phyloP scores from a whole-genome alignment of 805 yeast genomes.

The Dipodascopsis tothii region DNA sequence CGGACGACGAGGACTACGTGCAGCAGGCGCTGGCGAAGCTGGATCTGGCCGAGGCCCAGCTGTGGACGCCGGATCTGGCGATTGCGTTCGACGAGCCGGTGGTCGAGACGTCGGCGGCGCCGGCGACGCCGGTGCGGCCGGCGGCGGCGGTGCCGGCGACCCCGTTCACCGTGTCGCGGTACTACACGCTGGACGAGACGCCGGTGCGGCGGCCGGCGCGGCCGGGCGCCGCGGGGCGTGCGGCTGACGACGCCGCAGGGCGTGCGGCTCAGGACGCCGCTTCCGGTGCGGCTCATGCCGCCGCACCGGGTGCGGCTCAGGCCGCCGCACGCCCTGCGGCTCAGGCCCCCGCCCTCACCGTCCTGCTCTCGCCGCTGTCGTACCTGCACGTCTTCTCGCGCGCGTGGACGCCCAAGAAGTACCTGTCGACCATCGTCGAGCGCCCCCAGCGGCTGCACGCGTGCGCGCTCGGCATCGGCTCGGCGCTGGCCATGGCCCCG shows the following conservation, averaged over 20 bases:
- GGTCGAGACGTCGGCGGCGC: too few species aligned
- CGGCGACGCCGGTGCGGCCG: neutral
- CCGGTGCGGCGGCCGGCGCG: neutral
- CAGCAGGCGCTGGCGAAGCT: neutral
- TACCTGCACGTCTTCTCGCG: constrained; percentile 68
- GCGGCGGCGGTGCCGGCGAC: neutral
- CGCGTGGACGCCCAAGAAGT: constrained; percentile 64
- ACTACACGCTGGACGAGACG: constrained; percentile 6
- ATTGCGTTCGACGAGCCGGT: neutral
- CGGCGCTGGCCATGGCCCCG: constrained; percentile 64
- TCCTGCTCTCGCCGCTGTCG: constrained; percentile 62
- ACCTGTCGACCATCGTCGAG: constrained; percentile 65
- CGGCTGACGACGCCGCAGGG: constrained; percentile 3
- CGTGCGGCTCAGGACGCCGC: neutral
- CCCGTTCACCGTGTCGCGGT: neutral
- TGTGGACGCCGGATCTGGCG: neutral
- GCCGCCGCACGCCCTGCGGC: neutral
- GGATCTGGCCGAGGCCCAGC: neutral
- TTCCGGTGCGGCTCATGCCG: too few species aligned
- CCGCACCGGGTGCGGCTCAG: constrained; percentile 1
- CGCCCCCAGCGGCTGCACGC: constrained; percentile 75
- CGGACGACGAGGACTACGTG: neutral
- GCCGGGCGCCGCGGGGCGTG: constrained; percentile 2
- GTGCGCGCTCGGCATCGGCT: constrained; percentile 66
- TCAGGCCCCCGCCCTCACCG: constrained; percentile 28